Base-by-base conservation (phyloP, 108 stramenopile species). In the Seminavis robusta region DNA sequence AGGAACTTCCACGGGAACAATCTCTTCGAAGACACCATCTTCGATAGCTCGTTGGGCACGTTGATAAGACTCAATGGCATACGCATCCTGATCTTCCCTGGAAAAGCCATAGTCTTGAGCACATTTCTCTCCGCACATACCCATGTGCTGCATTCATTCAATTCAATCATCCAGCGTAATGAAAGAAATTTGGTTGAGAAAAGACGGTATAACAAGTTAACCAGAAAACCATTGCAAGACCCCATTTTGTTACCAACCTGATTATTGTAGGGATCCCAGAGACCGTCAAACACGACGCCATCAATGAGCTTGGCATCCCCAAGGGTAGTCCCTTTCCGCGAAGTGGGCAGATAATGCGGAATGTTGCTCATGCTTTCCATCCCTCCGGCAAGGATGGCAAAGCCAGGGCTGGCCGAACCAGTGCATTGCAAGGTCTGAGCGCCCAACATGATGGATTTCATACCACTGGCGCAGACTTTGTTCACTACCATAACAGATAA, bases 401-500 rank as follows among this genome's bases (percentile, higher is more conserved):
- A 58, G 3, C 43, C 52, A 37, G 67, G 52, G 15, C 33, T n/a
- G 16, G 47, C 33, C 24, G 8, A 8, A 43, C 60, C 47, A 15
- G 45, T 49, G 17, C 64, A 80, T 34, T 79, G 69, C 20, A 94
- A 67, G 7, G 81, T 54, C 76, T 91, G 89, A 23, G 85, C 69
- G 6, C 83, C 89, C 47, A 91, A 46, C 85, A 87, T 94, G 37
- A 83, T 72, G 13, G 79, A 69, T 56, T 93, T 98, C 97, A 99
- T 95, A 10, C 98, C 98, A 17, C 79, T 83, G 4, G 98, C 97
- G 61, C 98, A 99, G 10, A 99, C 97, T 65, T 99, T 98, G 74
- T 97, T 97, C 26, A 97, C 59, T n/a, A n/a, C n/a, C n/a, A n/a
- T n/a, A n/a, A n/a, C n/a, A n/a, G n/a, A 0, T 86, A 90, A 19